phyloP scores from a whole-genome alignment of 441 rosid genomes.

The Pelargonium australe region DNA sequence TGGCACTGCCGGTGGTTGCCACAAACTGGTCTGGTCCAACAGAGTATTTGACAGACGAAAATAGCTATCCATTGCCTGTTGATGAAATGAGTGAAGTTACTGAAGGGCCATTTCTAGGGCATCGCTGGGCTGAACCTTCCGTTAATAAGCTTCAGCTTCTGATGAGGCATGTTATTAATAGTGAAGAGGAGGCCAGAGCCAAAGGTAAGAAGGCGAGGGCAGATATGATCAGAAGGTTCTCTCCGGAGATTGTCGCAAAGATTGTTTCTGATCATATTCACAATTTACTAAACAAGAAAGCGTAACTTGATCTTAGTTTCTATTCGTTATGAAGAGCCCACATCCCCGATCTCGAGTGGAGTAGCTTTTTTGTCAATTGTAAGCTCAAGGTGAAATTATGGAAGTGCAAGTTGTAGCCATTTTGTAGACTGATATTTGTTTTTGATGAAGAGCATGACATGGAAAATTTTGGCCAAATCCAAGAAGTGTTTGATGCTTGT shows the following conservation, averaged over 20 bases:
- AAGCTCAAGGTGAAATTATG: too few relatives aligned
- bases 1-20: conserved; percentile 71
- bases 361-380: too few relatives aligned
- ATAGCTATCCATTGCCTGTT: conserved; percentile 57
- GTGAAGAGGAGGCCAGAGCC: conserved; percentile 43
- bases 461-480: too few relatives aligned
- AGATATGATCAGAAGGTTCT: conserved; percentile 59
- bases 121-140: conserved; percentile 77
- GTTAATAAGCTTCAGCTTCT: conserved; percentile 42
- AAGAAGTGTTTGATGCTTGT: too few relatives aligned
- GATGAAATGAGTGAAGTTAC: conserved; percentile 51
- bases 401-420: too few relatives aligned
- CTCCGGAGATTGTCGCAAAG: conserved; percentile 58
- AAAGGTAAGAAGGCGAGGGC: conserved; percentile 60
- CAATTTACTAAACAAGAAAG: conserved; percentile 29
- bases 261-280: conserved; percentile 45
- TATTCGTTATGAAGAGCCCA: too few relatives aligned
- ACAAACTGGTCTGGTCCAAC: conserved; percentile 84
- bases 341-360: too few relatives aligned
- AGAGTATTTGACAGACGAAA: conserved; percentile 60
- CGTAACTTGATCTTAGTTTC: not conserved
- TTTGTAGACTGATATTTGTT: too few relatives aligned
- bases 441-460: too few relatives aligned
- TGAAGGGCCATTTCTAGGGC: conserved; percentile 75
- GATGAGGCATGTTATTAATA: conserved; percentile 51